These are phyloP conservation scores for Cochlearia excelsa DNA, from an alignment of 345 rosid genomes.

Conservation along the genomic window DNA sequence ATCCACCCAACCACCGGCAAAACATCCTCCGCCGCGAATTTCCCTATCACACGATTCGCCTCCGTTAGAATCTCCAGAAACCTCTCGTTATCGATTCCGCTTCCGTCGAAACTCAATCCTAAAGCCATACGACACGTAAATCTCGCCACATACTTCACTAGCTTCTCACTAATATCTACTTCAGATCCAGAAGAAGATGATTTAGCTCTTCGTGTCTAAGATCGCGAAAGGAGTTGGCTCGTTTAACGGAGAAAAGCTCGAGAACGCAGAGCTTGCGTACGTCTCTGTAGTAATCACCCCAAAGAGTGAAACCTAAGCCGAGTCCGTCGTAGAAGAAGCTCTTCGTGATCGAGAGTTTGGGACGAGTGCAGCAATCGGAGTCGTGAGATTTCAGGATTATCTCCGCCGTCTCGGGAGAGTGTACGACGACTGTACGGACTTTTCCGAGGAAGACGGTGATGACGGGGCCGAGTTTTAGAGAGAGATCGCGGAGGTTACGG, in stretches of 20 bases:
- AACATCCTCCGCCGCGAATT: conserved; percentile 35
- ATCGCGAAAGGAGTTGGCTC: conserved; percentile 40
- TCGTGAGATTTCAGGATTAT: conserved; percentile 43
- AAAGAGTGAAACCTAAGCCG: conserved; percentile 44
- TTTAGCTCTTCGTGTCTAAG: conserved; percentile 41
- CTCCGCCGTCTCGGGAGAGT: conserved; percentile 48
- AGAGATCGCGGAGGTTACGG: conserved; percentile 37
- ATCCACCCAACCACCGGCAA: conserved; percentile 36
- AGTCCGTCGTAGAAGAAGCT: conserved; percentile 38
- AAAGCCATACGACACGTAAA: conserved; percentile 36
- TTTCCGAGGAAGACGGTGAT: conserved; percentile 48
- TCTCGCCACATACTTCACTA: conserved; percentile 29
- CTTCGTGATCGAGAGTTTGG: conserved; percentile 25
- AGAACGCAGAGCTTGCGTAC: conserved; percentile 39
- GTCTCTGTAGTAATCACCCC: conserved; percentile 38
- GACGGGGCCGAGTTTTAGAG: conserved; percentile 49
- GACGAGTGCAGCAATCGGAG: conserved; percentile 42
- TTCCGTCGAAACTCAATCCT: conserved; percentile 30
- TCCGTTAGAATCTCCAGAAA: conserved; percentile 28
- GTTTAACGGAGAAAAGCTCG: conserved; percentile 42
- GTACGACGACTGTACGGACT: conserved; percentile 46
- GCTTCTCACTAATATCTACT: conserved; percentile 33
- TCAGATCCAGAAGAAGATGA: conserved; percentile 27
- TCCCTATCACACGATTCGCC: conserved; percentile 31
- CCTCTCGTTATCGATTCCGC: conserved; percentile 31